Evolutionary conservation across 345 rosid species (phyloP), one percentile per base, ranked within the genome.

Genomic region (Euclidium syriacum): DNA sequence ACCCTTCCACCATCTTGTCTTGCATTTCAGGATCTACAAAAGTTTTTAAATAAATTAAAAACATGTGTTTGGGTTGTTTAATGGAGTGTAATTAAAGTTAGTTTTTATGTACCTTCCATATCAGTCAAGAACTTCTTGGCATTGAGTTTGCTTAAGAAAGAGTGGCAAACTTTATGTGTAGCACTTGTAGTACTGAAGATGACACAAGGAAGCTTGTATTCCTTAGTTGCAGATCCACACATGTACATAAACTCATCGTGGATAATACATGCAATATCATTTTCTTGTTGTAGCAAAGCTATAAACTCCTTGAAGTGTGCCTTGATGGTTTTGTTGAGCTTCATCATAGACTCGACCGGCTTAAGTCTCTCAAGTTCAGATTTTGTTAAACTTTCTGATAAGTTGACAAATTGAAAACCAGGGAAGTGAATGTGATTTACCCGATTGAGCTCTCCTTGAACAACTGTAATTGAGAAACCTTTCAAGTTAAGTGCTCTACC

Each of bases 401-500:
- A 25, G 16, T 73, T 10, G 4, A 60, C 14, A 65, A 74, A 81
- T 7, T 49, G 17, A 6, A 84, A 78, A 3, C 61, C 30, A 6
- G 78, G 73, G 42, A 39, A 39, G 16, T 39, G 4, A n/a, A 11
- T 36, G n/a, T 4, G 17, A 39, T 1, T 39, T 0, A 79, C 81
- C 4, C 52, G 62, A 55, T 71, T 71, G 74, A 69, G 61, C 2
- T 16, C 16, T 20, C 67, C 30, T 52, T 79, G 79, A 48, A 64
- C 66, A 19, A 83, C n/a, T n/a, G n/a, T n/a, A n/a, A n/a, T n/a
- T n/a, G n/a, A n/a, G n/a, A n/a, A n/a, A n/a, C n/a, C n/a, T n/a
- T n/a, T n/a, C n/a, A n/a, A n/a, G n/a, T n/a, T 18, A 17, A 85
- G 82, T 41, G 75, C 51, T 30, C 74, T 34, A 10, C 66, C 85